These are phyloP conservation scores for Spiraea crenata DNA, from an alignment of 331 rosid genomes.

Conservation along the genomic window DNA sequence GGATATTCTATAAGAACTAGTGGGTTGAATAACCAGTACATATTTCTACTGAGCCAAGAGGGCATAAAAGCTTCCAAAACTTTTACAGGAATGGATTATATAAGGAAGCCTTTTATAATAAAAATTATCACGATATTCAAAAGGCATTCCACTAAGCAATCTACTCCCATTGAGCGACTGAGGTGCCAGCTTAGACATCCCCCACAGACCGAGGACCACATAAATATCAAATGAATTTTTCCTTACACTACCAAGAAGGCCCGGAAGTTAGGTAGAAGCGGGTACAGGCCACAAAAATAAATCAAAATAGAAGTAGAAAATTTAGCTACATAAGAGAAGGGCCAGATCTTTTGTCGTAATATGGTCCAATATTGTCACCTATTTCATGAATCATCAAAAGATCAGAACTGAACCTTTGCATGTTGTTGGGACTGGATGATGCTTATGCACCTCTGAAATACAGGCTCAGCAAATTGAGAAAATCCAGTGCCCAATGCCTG, in stretches of 20 bases:
- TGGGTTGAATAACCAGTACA: neutral
- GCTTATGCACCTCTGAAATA: conserved; percentile 91
- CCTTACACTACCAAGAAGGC: neutral
- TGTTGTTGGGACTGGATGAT: conserved; percentile 87
- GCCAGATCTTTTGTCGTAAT: neutral
- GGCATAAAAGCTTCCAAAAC: too few species aligned
- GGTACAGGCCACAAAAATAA: neutral
- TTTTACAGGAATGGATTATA: neutral
- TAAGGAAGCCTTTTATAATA: neutral
- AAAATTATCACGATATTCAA: neutral
- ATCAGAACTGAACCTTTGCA: conserved; percentile 62
- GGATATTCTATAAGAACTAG: conserved; percentile 19
- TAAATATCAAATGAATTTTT: neutral
- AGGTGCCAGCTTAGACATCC: too few species aligned
- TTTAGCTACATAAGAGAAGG: neutral
- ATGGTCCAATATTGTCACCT: neutral
- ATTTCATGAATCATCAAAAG: neutral
- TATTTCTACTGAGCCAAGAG: neutral
- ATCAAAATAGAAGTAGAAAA: neutral
- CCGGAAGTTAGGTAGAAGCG: neutral
- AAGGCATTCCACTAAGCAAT: neutral
- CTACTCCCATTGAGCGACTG: neutral
- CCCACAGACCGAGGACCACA: neutral
- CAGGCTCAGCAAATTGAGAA: conserved; percentile 89
- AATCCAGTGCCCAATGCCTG: conserved; percentile 96